A percentile compares a stretch with the other conserved stretches of the same genome.
These are phyloP conservation scores for Ogataea paradorogensis DNA, from an alignment of 805 yeast genomes.

Conservation along the genomic window DNA sequence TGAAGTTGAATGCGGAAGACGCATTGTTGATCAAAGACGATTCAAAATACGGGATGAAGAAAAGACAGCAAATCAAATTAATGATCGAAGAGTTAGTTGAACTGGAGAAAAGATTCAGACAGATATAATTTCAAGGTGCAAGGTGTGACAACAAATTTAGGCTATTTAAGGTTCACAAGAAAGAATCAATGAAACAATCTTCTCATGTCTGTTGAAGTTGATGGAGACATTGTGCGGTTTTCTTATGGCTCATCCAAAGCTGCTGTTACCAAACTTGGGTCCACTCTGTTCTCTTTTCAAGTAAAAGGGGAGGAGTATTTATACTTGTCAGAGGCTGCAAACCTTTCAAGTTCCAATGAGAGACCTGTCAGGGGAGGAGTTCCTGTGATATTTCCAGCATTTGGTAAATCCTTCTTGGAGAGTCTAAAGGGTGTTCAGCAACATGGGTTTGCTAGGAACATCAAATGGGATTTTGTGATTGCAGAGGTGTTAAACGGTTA, in stretches of 20 bases:
- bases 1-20: slow-evolving; percentile 16
- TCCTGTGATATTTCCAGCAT: slow-evolving; percentile 22
- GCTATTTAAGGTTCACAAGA: neutral
- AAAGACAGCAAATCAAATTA: slow-evolving; percentile 10
- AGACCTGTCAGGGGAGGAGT: slow-evolving; percentile 23
- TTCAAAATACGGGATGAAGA: slow-evolving; percentile 1
- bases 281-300: slow-evolving; percentile 18
- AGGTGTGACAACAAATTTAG: neutral
- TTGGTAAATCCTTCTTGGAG: slow-evolving; percentile 21
- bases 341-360: slow-evolving; percentile 6
- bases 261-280: slow-evolving; percentile 16
- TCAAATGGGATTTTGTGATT: slow-evolving; percentile 20
- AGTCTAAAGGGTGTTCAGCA: slow-evolving; percentile 18
- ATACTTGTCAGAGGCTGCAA: slow-evolving; percentile 16
- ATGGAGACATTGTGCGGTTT: slow-evolving; percentile 14
- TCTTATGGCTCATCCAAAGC: slow-evolving; percentile 14
- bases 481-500: slow-evolving; percentile 17
- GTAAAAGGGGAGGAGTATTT: slow-evolving; percentile 16
- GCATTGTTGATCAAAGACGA: slow-evolving; percentile 2
- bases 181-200: neutral
- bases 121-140: slow-evolving; percentile 5
- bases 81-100: slow-evolving; percentile 24
- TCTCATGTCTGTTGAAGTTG: slow-evolving; percentile 17
- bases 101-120: slow-evolving; percentile 20
- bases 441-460: slow-evolving; percentile 24